phyloP scores from a whole-genome alignment of 2,329 filamentous ascomycete species.

The Paraconiothyrium sp. region DNA sequence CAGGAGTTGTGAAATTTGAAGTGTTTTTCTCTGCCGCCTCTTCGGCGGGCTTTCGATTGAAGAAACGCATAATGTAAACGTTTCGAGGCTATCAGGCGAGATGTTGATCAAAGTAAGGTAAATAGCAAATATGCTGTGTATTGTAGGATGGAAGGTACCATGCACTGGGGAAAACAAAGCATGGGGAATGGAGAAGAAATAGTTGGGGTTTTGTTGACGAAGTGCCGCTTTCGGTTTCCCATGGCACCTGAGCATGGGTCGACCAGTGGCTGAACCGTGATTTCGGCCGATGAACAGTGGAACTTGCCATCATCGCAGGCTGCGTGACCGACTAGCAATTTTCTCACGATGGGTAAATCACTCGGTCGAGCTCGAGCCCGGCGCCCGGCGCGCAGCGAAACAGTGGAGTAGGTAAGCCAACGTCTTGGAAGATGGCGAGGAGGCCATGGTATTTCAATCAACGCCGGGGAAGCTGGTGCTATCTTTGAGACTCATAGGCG shows the following conservation, averaged over 20 bases:
- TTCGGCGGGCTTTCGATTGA: slow-evolving; percentile 26
- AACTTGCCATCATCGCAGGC: slow-evolving; percentile 13
- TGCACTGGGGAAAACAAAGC: slow-evolving; percentile 2
- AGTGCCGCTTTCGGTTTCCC: background rate
- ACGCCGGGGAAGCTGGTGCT: background rate
- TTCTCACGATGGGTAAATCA: slow-evolving; percentile 10
- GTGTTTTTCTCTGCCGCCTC: slow-evolving; percentile 37
- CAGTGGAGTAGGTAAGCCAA: slow-evolving; percentile 5
- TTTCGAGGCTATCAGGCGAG: background rate
- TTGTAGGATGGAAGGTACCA: background rate
- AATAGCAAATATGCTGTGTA: background rate
- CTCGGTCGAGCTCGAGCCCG: slow-evolving; percentile 12
- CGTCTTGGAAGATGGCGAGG: background rate
- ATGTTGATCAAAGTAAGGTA: background rate
- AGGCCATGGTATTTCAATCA: background rate
- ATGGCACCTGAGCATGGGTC: slow-evolving; percentile 14
- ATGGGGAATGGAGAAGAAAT: slow-evolving; percentile 14
- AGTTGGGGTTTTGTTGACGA: slow-evolving; percentile 8
- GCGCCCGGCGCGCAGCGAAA: background rate
- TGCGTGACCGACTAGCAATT: slow-evolving; percentile 11
- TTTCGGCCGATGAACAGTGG: slow-evolving; percentile 17
- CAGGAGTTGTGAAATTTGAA: slow-evolving; percentile 34
- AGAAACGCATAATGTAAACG: slow-evolving; percentile 32
- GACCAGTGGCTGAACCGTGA: slow-evolving; percentile 2
- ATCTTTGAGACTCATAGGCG: background rate